Conservation (phyloP, 2,329 filamentous ascomycete species). For the Talaromyces amestolkiae region DNA sequence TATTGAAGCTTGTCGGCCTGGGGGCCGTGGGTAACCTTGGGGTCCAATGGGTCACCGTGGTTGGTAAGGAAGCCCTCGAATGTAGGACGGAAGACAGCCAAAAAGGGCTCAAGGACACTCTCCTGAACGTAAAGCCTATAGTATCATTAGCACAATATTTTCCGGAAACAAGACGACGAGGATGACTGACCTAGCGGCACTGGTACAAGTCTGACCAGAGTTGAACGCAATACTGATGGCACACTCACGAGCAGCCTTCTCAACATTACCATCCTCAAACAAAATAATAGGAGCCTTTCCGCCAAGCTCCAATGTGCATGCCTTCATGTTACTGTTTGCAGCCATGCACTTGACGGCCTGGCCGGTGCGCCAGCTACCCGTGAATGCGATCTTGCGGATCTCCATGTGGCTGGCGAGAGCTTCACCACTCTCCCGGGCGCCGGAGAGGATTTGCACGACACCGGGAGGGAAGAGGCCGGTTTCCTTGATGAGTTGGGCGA, state of each 20-base stretch:
- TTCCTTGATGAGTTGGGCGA: slow-evolving; percentile 50
- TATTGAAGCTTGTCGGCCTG: slow-evolving; percentile 78
- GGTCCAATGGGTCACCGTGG: slow-evolving; percentile 63
- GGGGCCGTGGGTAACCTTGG: slow-evolving; percentile 77
- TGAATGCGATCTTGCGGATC: slow-evolving; percentile 59
- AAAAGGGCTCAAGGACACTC: slow-evolving; percentile 45
- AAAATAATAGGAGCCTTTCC: slow-evolving; percentile 59
- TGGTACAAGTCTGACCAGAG: slow-evolving; percentile 44
- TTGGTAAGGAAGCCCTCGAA: neutral
- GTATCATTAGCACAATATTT: slow-evolving; percentile 48
- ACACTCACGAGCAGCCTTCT: slow-evolving; percentile 29
- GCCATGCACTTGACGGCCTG: slow-evolving; percentile 58
- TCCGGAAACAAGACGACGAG: neutral
- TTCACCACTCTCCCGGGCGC: slow-evolving; percentile 59
- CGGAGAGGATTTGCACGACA: slow-evolving; percentile 55
- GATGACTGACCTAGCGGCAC: neutral
- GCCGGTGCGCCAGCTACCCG: slow-evolving; percentile 53
- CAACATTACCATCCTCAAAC: slow-evolving; percentile 53
- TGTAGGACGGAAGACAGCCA: slow-evolving; percentile 40
- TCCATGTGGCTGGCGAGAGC: slow-evolving; percentile 53
- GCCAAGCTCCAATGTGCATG: slow-evolving; percentile 54
- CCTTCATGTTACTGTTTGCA: slow-evolving; percentile 53
- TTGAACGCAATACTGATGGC: slow-evolving; percentile 52
- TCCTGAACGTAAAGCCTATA: slow-evolving; percentile 59
- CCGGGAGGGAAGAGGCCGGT: slow-evolving; percentile 58